Base-by-base conservation (phyloP, 805 yeast genomes). In the Wickerhamomyces alni region DNA sequence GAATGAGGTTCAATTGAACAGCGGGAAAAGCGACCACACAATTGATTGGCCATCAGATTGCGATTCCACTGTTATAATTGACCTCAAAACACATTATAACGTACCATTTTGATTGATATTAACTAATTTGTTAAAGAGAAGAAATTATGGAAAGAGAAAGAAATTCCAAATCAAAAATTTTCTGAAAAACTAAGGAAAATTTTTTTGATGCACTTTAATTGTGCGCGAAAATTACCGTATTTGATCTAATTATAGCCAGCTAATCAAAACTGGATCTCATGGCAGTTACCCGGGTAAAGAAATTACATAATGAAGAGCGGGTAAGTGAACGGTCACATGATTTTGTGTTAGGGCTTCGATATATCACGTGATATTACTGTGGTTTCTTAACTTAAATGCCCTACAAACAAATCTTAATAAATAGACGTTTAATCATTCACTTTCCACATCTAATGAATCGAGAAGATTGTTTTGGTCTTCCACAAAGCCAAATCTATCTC, bases 391-490 rank as follows among this genome's bases (percentile, higher is more conserved):
- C n/a, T n/a, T n/a, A n/a, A n/a, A n/a, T n/a, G n/a, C n/a, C n/a
- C n/a, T n/a, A n/a, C n/a, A n/a, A n/a, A n/a, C n/a, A n/a, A n/a
- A n/a, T n/a, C n/a, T n/a, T n/a, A n/a, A n/a, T n/a, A n/a, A n/a
- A n/a, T n/a, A n/a, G n/a, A n/a, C n/a, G 18, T 4, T 5, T 8
- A 10, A 11, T 37, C 21, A 37, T 10, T 42, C 54, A 17, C 54
- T 53, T 5, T 51, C 58, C 2, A 47, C 55, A 39, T 66, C 72
- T 21, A 67, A 44, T 13, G 63, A 58, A 42, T 69, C 73, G 12
- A 69, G 32, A 2, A 69, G 50, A 13, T 64, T 57, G 47, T 67
- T 67, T 32, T 66, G 70, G 9, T 61, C 62, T 30, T 66, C 71
- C 46, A 65, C 58, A 40, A 60, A 65, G 8, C 66, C 58, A 32